These are phyloP conservation scores for Auriscalpium microsporum DNA, from an alignment of 768 basidiomycete species.

Conservation along the genomic window DNA sequence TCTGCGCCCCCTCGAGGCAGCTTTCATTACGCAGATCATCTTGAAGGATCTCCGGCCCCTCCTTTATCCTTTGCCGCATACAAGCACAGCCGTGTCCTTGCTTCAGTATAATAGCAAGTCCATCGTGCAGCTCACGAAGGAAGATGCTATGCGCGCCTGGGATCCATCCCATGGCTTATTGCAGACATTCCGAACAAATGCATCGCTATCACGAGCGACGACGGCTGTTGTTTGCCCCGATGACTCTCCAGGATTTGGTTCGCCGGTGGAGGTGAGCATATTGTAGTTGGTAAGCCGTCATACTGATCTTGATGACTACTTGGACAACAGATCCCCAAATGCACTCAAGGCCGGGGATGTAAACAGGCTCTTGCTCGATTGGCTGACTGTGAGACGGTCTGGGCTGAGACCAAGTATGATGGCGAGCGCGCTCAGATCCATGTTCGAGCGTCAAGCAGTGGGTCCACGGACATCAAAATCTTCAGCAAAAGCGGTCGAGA, in stretches of 20 bases:
- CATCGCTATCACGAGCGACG: constrained; percentile 46
- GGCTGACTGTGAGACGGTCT: constrained; percentile 37
- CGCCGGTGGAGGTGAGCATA: constrained; percentile 50
- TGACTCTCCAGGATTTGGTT: constrained; percentile 42
- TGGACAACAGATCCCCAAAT: constrained; percentile 63
- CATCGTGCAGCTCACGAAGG: constrained; percentile 44
- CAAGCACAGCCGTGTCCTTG: constrained; percentile 42
- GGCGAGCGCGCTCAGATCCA: constrained; percentile 95
- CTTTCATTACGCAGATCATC: constrained; percentile 77
- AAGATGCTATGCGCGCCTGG: constrained; percentile 67
- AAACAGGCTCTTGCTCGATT: constrained; percentile 45
- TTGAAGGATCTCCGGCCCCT: constrained; percentile 80
- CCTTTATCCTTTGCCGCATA: constrained; percentile 55
- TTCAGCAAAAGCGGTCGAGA: constrained; percentile 86
- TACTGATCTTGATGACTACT: background rate
- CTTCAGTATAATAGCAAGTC: constrained; percentile 49
- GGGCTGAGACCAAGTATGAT: constrained; percentile 92
- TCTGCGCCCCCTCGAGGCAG: constrained; percentile 54
- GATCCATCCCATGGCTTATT: constrained; percentile 50
- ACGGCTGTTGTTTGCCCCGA: constrained; percentile 21
- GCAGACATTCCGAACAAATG: constrained; percentile 43
- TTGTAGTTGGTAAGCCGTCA: background rate
- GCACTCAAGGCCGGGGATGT: constrained; percentile 61
- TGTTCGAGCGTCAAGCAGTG: constrained; percentile 39
- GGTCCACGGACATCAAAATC: constrained; percentile 51